Base-by-base conservation (phyloP, 345 rosid genomes). In the Erucastrum elatum region DNA sequence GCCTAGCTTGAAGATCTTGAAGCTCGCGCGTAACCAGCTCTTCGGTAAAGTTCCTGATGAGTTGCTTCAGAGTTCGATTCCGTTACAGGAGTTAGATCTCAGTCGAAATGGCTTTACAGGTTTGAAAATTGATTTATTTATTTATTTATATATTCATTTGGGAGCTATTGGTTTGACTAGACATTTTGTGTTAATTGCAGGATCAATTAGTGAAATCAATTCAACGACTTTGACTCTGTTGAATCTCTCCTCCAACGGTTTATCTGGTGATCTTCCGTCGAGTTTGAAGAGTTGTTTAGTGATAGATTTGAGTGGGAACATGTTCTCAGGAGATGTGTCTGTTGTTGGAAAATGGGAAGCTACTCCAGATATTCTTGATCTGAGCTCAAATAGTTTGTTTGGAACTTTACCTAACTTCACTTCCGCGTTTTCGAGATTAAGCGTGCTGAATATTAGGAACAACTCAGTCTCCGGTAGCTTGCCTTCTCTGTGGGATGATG, bases 61-160 rank as follows among this genome's bases (percentile, higher is more conserved):
- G 76, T 77, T 94, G 87, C 44, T 92, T 13, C 85, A 87, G 71
- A 88, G 89, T 29, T 75, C 80, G 64, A 80, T 86, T 65, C 89
- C 89, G 0, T 17, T 92, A 81, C 84, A 29, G 41, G 97, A 90
- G 82, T 58, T 94, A 87, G 98, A 94, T 92, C 97, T 94, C 78
- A 88, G 97, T 64, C 75, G 82, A 84, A 94, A 92, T 80, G 93
- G 90, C 62, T 92, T 94, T 75, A 92, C 97, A 74, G 97, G 98
- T 21, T 21, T 90, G 81, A 9, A 29, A 64, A 37, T 64, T 58
- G 6, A 44, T 35, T 35, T 7, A 21, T 29, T 29, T 29, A 2
- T 29, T 29, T 2, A 29, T 3, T 6, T 35, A 33, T 33, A 33
- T 33, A 33, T 33, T 33, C 35, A 6, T 33, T 33, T 33, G 46